phyloP scores from a whole-genome alignment of 352 stramenopile species.

The Phytophthora crassamura region DNA sequence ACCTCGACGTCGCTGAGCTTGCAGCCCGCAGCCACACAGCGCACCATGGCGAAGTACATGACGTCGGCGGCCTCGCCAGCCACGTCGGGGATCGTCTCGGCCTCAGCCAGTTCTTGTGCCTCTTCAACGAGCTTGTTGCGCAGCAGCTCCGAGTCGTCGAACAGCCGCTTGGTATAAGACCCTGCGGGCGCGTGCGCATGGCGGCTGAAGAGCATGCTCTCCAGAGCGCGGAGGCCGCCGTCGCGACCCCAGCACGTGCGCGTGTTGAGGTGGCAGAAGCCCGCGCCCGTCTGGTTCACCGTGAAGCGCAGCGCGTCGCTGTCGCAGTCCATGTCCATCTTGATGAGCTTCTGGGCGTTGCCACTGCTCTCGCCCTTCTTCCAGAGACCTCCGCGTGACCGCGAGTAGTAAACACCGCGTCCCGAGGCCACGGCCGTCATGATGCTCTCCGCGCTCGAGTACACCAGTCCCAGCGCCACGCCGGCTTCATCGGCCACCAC shows the following conservation, averaged over 20 bases:
- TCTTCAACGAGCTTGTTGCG: constrained; percentile 96
- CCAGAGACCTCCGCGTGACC: constrained; percentile 89
- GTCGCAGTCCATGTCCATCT: constrained; percentile 96
- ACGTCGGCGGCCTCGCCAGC: constrained; percentile 96
- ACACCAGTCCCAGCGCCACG: constrained; percentile 94
- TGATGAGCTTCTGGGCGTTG: constrained; percentile 93
- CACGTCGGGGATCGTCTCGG: constrained; percentile 86
- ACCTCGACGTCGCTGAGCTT: constrained; percentile 93
- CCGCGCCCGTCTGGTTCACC: constrained; percentile 86
- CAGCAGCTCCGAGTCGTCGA: constrained; percentile 92
- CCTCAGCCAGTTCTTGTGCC: constrained; percentile 93
- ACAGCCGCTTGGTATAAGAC: constrained; percentile 51
- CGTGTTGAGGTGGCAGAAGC: constrained; percentile 91
- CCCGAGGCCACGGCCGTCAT: constrained; percentile 87
- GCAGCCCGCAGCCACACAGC: constrained; percentile 91
- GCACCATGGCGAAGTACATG: constrained; percentile 97
- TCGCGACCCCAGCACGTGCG: constrained; percentile 94
- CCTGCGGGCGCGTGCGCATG: constrained; percentile 30
- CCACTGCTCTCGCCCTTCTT: constrained; percentile 97
- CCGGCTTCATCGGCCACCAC: constrained; percentile 50
- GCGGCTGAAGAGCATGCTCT: constrained; percentile 88
- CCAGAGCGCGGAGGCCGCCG: constrained; percentile 88
- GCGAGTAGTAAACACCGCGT: constrained; percentile 95
- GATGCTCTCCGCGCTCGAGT: constrained; percentile 94
- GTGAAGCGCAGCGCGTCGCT: constrained; percentile 95